Conservation (phyloP, 1,139 yeast species). For the Saccharomyces pastorianus region DNA sequence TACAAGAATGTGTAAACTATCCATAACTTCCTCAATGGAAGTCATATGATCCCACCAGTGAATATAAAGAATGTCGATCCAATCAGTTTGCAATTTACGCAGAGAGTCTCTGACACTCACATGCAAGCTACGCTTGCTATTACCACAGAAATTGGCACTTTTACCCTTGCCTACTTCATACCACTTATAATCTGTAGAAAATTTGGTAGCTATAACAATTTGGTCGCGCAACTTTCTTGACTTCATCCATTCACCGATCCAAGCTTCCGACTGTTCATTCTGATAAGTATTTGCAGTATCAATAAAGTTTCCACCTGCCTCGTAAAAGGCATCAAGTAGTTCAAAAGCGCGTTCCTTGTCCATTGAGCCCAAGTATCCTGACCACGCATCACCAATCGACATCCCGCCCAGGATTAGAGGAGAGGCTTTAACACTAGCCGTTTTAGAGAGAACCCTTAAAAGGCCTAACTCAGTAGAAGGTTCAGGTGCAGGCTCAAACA, state of each 20-base stretch:
- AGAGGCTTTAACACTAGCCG: neutral
- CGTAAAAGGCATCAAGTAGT: constrained; percentile 18
- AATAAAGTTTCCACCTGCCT: constrained; percentile 23
- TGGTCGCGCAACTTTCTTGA: constrained; percentile 5
- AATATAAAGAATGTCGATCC: constrained; percentile 7
- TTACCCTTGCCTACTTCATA: neutral
- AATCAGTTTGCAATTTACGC: constrained; percentile 2
- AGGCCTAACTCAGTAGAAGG: constrained; percentile 16
- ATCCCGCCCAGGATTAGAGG: neutral
- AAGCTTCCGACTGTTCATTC: constrained; percentile 15
- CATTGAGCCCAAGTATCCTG: constrained; percentile 14
- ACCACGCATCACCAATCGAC: constrained; percentile 21
- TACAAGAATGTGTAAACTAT: constrained; percentile 19
- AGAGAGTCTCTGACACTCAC: constrained; percentile 4
- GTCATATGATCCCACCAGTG: constrained; percentile 26
- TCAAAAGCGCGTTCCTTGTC: constrained; percentile 16
- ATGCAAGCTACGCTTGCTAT: constrained; percentile 1
- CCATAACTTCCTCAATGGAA: constrained; percentile 24
- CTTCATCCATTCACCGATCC: constrained; percentile 5
- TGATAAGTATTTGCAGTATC: constrained; percentile 25
- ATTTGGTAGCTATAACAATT: constrained; percentile 2
- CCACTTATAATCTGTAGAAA: neutral
- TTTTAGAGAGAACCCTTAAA: constrained; percentile 8
- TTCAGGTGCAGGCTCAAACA: constrained; percentile 11
- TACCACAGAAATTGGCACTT: neutral